These are phyloP conservation scores for Obba rivulosa DNA, from an alignment of 768 basidiomycete genomes.

Conservation along the genomic window DNA sequence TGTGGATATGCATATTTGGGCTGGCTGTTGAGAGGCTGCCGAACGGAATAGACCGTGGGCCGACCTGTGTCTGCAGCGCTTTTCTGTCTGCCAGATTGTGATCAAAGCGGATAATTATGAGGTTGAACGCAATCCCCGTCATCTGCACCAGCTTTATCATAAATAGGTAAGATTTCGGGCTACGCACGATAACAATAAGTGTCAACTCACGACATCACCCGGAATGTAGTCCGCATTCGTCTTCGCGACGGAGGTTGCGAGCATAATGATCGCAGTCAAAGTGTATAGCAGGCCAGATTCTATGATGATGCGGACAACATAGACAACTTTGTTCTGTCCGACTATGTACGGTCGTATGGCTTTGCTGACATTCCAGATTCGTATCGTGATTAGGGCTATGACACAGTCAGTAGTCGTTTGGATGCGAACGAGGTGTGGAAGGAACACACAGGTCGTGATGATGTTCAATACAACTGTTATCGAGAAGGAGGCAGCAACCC, in stretches of 20 bases:
- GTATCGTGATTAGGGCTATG: not conserved
- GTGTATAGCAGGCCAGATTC: slow-evolving; percentile 2
- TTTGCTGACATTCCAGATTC: slow-evolving; percentile 1
- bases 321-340: too few relatives aligned
- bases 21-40: too few relatives aligned
- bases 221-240: not conserved
- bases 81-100: too few relatives aligned
- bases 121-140: too few relatives aligned
- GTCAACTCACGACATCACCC: too few relatives aligned
- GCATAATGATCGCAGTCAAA: not conserved
- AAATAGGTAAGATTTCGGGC: too few relatives aligned
- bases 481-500: not conserved
- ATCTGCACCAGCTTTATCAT: too few relatives aligned
- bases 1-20: too few relatives aligned
- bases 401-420: not conserved
- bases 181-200: too few relatives aligned
- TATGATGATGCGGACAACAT: not conserved
- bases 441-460: not conserved
- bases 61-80: too few relatives aligned
- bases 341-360: not conserved
- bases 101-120: too few relatives aligned
- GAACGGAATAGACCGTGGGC: too few relatives aligned
- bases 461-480: not conserved
- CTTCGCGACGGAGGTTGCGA: not conserved
- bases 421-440: not conserved